These are phyloP conservation scores for Heterobasidion parviporum DNA, from an alignment of 1,284 basidiomycete species.

Conservation along the genomic window DNA sequence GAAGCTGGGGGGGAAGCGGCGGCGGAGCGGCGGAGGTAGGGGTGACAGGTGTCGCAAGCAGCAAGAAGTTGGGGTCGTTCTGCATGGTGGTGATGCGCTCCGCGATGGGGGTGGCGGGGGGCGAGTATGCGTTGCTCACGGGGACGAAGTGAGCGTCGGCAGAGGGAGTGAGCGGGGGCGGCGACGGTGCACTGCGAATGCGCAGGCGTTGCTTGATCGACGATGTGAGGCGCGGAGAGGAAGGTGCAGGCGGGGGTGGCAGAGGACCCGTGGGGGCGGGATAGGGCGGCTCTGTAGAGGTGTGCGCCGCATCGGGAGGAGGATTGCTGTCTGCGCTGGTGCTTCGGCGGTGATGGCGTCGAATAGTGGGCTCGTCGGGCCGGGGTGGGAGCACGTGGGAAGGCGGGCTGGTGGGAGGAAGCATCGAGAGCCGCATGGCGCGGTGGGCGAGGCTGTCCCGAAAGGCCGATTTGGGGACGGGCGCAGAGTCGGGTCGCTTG, in stretches of 20 bases:
- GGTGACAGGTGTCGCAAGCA: constrained; percentile 21
- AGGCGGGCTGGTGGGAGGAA: constrained; percentile 53
- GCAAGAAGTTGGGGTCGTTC: constrained; percentile 52
- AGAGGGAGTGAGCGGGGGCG: constrained; percentile 11
- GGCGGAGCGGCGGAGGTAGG: background rate
- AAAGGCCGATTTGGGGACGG: background rate
- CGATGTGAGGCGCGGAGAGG: constrained; percentile 29
- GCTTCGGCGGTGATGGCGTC: no score
- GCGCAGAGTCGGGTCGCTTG: background rate
- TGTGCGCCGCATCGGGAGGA: no score
- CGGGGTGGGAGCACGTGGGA: constrained; percentile 46
- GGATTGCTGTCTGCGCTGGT: no score
- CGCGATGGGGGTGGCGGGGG: constrained; percentile 36
- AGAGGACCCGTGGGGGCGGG: no score
- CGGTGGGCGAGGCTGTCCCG: constrained; percentile 41
- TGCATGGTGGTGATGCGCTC: constrained; percentile 48
- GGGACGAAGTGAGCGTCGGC: constrained; percentile 4
- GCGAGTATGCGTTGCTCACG: constrained; percentile 12
- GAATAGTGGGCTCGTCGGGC: constrained; percentile 37
- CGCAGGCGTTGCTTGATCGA: constrained; percentile 24
- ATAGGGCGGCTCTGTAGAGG: no score
- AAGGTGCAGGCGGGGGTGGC: background rate
- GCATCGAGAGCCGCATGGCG: constrained; percentile 48
- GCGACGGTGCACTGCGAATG: constrained; percentile 49
- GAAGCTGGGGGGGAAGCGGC: constrained; percentile 17